Evolutionary conservation across 2,329 filamentous ascomycete genomes (phyloP), one percentile per base, ranked within the genome.

Genomic region (Ophiostoma novo-ulmi): DNA sequence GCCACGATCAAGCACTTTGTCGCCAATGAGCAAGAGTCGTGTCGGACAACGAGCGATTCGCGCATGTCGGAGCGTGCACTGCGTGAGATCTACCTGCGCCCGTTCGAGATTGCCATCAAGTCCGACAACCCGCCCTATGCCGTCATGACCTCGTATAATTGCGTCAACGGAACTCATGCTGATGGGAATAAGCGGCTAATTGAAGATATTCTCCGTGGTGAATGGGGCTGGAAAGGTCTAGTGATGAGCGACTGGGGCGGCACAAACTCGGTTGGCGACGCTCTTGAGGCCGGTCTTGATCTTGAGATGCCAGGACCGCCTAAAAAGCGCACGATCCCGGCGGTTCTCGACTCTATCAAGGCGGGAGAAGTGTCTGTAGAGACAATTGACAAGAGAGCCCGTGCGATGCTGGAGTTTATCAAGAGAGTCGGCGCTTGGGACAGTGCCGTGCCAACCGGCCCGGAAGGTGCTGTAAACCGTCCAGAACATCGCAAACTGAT

Each of bases 1-100:
- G 91, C 92, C 17, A 93, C 52, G 11, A 58, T 58, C 52, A 58
- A 58, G n/a, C 52, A 58, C 52, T 58, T 58, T 58, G 52, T 58
- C 91, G 88, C 84, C 17, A 92, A 92, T 72, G 89, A 92, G 77
- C 87, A 91, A 76, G 89, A 92, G 78, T 90, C 89, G 0, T 81
- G 88, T 76, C 84, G 89, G 68, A 81, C 89, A 73, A 89, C 85
- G 0, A 85, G 90, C 72, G 84, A 91, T 77, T 88, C 88, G 5
- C 80, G 88, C 38, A 82, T 91, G 68, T 84, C 85, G 38, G 89
- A 91, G 75, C 82, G 89, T 41, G 83, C 89, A 2, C 79, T 92
- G 35, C 83, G 89, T 39, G 90, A 92, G 76, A 81, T 92, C 1
- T 92, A 92, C 74, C 84, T 92, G n/a, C 87, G 88, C 63, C 89